phyloP scores from a whole-genome alignment of 2,329 filamentous ascomycete genomes.

The Monilinia aucupariae region DNA sequence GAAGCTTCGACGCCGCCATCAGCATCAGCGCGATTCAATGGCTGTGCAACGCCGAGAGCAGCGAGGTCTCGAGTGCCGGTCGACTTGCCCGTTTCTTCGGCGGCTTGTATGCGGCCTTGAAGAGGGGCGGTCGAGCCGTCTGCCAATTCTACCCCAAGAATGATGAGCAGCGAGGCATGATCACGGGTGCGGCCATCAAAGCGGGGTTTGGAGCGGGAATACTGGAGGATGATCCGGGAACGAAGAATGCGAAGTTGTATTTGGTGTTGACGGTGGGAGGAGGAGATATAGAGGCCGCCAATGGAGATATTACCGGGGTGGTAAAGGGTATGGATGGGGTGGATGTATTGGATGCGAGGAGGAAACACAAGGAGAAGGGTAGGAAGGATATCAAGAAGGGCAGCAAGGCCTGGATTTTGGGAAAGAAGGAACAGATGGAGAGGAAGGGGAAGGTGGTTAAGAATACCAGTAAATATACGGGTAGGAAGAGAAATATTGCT shows the following conservation, averaged over 20 bases:
- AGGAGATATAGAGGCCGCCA: slow-evolving; percentile 40
- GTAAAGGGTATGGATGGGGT: slow-evolving; percentile 86
- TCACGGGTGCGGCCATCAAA: slow-evolving; percentile 80
- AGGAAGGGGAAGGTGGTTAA: slow-evolving; percentile 93
- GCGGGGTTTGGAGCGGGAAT: slow-evolving; percentile 94
- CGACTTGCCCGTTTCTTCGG: slow-evolving; percentile 85
- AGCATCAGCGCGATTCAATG: slow-evolving; percentile 96
- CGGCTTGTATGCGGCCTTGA: slow-evolving; percentile 77
- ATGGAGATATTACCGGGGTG: slow-evolving; percentile 79
- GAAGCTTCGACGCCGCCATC: slow-evolving; percentile 90
- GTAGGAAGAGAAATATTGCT: slow-evolving; percentile 72
- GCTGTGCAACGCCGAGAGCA: slow-evolving; percentile 92
- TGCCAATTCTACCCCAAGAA: slow-evolving; percentile 99
- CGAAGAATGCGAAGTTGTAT: slow-evolving; percentile 96
- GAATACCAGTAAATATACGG: slow-evolving; percentile 86
- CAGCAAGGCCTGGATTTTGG: slow-evolving; percentile 75
- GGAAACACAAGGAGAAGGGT: slow-evolving; percentile 44
- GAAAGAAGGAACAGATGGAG: slow-evolving; percentile 91
- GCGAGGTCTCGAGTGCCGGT: slow-evolving; percentile 73
- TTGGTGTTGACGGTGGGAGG: slow-evolving; percentile 86
- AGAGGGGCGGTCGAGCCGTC: slow-evolving; percentile 80
- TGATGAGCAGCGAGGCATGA: slow-evolving; percentile 85
- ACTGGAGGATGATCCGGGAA: slow-evolving; percentile 90
- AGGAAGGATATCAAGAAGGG: slow-evolving; percentile 66
- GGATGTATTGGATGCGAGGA: slow-evolving; percentile 67